phyloP scores from a whole-genome alignment of 805 yeast species.

The Kluyveromyces dobzhanskii region DNA sequence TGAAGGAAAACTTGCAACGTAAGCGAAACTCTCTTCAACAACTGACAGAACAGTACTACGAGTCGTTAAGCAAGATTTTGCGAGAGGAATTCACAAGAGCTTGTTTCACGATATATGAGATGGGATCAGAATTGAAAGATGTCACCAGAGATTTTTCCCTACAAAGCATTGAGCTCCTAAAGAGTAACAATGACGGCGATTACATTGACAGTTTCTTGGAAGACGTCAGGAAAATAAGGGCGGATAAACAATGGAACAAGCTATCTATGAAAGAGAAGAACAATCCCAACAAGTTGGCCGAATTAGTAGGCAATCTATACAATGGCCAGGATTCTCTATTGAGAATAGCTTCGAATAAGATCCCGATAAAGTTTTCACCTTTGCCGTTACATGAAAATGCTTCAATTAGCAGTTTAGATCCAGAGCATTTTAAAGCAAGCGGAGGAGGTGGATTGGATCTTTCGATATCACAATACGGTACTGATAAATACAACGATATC shows the following conservation, averaged over 20 bases:
- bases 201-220: constrained; percentile 17
- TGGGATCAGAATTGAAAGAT: constrained; percentile 18
- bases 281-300: constrained; percentile 18
- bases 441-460: constrained; percentile 9
- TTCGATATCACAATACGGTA: constrained; percentile 3
- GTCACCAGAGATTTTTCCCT: constrained; percentile 15
- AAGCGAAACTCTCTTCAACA: constrained; percentile 14
- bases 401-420: not conserved
- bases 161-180: constrained; percentile 15
- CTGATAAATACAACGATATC: constrained; percentile 5
- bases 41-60: constrained; percentile 17
- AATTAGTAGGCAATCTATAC: constrained; percentile 20
- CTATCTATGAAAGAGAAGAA: constrained; percentile 14
- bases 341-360: constrained; percentile 11
- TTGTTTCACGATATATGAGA: constrained; percentile 19
- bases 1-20: constrained; percentile 16
- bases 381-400: constrained; percentile 7
- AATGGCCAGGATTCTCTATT: constrained; percentile 19
- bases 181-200: constrained; percentile 10
- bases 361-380: constrained; percentile 2
- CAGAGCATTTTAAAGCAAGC: constrained; percentile 1
- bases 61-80: constrained; percentile 17
- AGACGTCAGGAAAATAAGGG: constrained; percentile 17
- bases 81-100: constrained; percentile 20
- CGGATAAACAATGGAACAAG: constrained; percentile 21